These are phyloP conservation scores for Francoa sonchifolia DNA, from an alignment of 441 rosid species.

Conservation along the genomic window DNA sequence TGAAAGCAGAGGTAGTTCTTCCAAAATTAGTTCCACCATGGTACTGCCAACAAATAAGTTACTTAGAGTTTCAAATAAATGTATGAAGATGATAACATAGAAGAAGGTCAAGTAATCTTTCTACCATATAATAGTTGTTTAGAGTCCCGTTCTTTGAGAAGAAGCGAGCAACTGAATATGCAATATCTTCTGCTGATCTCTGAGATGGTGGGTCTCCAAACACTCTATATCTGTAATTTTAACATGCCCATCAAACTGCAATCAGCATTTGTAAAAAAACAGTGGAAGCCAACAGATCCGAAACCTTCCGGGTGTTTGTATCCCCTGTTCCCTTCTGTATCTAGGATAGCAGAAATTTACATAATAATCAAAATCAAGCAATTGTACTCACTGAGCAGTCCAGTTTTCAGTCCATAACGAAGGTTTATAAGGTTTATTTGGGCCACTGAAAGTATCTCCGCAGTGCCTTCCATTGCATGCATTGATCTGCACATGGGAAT, in stretches of 20 bases:
- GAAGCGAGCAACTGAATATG: conserved; percentile 65
- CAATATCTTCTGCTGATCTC: conserved; percentile 72
- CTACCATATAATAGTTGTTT: conserved; percentile 81
- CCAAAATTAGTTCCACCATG: conserved; percentile 83
- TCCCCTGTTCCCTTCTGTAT: too few relatives aligned
- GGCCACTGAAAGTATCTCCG: conserved; percentile 81
- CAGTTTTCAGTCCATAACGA: conserved; percentile 85
- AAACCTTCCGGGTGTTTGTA: too few relatives aligned
- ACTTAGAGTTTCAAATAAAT: conserved; percentile 2
- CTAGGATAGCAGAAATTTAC: too few relatives aligned
- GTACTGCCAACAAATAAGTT: conserved; percentile 32
- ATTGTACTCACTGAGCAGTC: conserved; percentile 67
- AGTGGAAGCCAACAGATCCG: too few relatives aligned
- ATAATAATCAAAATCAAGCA: too few relatives aligned
- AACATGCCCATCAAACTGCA: conserved; percentile 1
- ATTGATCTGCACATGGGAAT: too few relatives aligned
- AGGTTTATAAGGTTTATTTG: conserved; percentile 65
- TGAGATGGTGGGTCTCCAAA: conserved; percentile 87
- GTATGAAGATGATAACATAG: neutral
- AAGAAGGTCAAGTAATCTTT: neutral
- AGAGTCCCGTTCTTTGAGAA: conserved; percentile 67
- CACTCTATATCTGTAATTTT: conserved; percentile 47
- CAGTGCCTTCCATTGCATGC: too few relatives aligned
- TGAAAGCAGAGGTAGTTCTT: conserved; percentile 56
- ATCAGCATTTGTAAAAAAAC: neutral